Evolutionary conservation across 2,329 filamentous ascomycete species (phyloP).

Genomic region (Microdochium bolleyi): DNA sequence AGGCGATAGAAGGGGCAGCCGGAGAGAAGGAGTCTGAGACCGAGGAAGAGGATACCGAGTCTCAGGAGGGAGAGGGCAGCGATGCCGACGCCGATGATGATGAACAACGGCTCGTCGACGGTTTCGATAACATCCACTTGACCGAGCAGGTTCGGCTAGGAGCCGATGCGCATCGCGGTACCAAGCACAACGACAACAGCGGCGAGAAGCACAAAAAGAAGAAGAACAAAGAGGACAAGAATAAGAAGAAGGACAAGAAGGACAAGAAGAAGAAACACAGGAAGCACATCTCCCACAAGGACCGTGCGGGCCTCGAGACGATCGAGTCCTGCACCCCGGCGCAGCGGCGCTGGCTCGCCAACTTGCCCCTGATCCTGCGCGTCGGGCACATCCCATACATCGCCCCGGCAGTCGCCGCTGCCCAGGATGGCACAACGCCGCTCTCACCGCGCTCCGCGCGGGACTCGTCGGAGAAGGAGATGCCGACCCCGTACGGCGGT

Average conservation of each 20-base stretch:
- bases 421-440: too few species aligned
- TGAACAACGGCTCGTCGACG: too few species aligned
- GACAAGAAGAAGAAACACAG: conserved; percentile 9
- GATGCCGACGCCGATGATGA: not conserved
- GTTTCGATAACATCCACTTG: too few species aligned
- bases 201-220: conserved; percentile 10
- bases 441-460: too few species aligned
- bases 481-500: conserved; percentile 23
- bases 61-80: not conserved
- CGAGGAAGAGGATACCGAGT: not conserved
- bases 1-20: conserved; percentile 9
- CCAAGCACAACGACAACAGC: not conserved
- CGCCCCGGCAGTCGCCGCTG: conserved; percentile 7
- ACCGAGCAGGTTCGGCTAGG: too few species aligned
- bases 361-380: conserved; percentile 70
- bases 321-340: conserved; percentile 42
- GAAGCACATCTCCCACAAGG: conserved; percentile 21
- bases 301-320: conserved; percentile 40
- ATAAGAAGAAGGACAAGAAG: conserved; percentile 3
- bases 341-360: conserved; percentile 62
- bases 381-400: conserved; percentile 54
- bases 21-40: conserved; percentile 14
- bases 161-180: not conserved
- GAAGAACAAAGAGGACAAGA: conserved; percentile 1
- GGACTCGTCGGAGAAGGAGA: conserved; percentile 3